phyloP scores from a whole-genome alignment of 495 filamentous ascomycete species.

The Penicillium argentinense region DNA sequence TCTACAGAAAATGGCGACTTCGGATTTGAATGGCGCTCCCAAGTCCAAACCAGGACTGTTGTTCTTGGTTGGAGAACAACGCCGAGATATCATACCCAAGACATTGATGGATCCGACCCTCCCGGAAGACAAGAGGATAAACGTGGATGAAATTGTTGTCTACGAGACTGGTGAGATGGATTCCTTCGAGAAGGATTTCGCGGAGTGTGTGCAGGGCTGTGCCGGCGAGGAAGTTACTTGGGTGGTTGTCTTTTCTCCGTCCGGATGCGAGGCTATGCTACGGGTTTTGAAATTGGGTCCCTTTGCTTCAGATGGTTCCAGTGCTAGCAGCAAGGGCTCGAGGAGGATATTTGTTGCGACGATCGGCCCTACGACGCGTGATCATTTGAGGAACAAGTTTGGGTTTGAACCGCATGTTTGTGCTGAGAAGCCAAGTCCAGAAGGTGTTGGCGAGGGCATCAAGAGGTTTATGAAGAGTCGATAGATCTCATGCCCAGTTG shows the following conservation, averaged over 20 bases:
- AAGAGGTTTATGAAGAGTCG: conserved; percentile 44
- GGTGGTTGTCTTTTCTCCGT: conserved; percentile 94
- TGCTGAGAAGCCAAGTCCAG: conserved; percentile 76
- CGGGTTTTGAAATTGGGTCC: conserved; percentile 50
- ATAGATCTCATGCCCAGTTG: no score
- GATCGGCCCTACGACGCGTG: conserved; percentile 91
- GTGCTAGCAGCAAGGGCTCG: conserved; percentile 7
- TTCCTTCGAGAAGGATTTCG: conserved; percentile 69
- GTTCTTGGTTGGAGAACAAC: conserved; percentile 84
- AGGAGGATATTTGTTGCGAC: conserved; percentile 66
- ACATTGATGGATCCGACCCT: conserved; percentile 60
- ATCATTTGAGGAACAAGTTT: conserved; percentile 65
- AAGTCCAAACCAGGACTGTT: conserved; percentile 60
- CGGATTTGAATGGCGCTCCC: conserved; percentile 28
- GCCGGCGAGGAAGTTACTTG: conserved; percentile 50
- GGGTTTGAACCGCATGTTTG: conserved; percentile 78
- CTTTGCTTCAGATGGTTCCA: conserved; percentile 3
- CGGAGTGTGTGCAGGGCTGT: conserved; percentile 21
- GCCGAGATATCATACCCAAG: conserved; percentile 83
- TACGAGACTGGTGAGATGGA: conserved; percentile 83
- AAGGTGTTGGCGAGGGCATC: conserved; percentile 75
- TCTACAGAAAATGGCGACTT: conserved; percentile 9
- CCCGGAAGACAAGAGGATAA: conserved; percentile 43
- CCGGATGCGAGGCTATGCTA: conserved; percentile 81
- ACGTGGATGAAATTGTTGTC: conserved; percentile 74